Evolutionary conservation across 495 filamentous ascomycete genomes (phyloP).

Genomic region (Bathelium albidoporum): DNA sequence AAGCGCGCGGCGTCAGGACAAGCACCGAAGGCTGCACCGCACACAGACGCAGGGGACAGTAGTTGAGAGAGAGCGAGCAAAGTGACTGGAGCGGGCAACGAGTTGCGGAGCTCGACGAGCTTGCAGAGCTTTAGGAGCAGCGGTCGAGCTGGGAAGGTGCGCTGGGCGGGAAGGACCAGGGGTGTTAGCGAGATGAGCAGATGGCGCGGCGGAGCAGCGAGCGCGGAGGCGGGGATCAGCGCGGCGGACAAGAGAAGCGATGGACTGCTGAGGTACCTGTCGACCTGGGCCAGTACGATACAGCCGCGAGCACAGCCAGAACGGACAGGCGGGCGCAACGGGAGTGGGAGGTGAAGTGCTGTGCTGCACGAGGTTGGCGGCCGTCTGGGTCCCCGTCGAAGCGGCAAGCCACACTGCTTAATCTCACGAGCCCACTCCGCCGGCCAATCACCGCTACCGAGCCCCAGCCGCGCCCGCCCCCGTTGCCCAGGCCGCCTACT

Average conservation of each 20-base stretch:
- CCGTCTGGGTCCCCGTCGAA: not conserved
- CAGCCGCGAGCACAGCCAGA: not conserved
- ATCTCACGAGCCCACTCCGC: not conserved
- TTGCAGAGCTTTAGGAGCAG: not conserved
- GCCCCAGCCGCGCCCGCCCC: not conserved
- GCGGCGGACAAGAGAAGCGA: not conserved
- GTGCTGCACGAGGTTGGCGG: not conserved
- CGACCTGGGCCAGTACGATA: not conserved
- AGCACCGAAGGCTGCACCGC: not conserved
- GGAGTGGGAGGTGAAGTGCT: not conserved
- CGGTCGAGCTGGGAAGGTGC: not conserved
- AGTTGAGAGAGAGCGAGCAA: not conserved
- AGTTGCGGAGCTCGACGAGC: not conserved
- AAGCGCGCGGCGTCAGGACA: not conserved
- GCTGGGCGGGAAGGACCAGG: constrained; percentile 2
- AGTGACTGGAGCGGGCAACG: not conserved
- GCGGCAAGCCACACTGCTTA: constrained; percentile 4
- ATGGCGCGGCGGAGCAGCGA: not conserved
- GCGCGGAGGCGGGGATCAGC: not conserved
- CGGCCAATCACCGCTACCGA: not conserved
- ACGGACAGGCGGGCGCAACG: not conserved
- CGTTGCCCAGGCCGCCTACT: too few species aligned
- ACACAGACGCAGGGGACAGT: not conserved
- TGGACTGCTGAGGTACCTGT: not conserved
- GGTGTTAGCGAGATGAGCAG: constrained; percentile 3